A percentile compares a stretch with the other conserved stretches of the same genome.
Evolutionary conservation across 2,329 filamentous ascomycete genomes (phyloP).

Genomic region (Alternaria sp.): DNA sequence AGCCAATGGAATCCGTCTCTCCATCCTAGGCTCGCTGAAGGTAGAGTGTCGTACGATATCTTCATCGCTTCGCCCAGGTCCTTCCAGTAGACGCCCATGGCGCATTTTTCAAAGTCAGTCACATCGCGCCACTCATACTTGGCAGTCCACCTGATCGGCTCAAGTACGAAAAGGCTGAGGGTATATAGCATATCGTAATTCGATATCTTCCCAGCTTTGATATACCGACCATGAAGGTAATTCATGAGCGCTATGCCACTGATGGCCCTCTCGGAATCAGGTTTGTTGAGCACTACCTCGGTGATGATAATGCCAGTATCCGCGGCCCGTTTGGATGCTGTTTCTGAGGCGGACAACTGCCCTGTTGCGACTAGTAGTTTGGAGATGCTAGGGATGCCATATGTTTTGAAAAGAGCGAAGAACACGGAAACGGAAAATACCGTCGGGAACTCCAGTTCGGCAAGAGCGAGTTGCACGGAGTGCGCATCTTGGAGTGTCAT

Average conservation of each 20-base stretch:
- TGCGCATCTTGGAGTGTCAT: conserved; percentile 4
- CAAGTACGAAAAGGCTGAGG: conserved; percentile 69
- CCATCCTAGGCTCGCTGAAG: conserved; percentile 52
- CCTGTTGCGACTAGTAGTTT: conserved; percentile 47
- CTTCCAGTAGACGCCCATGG: conserved; percentile 69
- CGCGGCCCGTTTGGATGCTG: conserved; percentile 41
- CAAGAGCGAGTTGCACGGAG: not conserved
- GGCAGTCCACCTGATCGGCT: conserved; percentile 70
- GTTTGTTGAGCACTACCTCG: conserved; percentile 42
- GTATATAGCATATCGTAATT: conserved; percentile 73
- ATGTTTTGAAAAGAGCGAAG: conserved; percentile 37
- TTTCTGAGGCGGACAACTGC: conserved; percentile 37
- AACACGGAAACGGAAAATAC: not conserved
- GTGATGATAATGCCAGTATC: conserved; percentile 47
- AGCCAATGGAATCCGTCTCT: conserved; percentile 63
- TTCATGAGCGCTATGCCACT: conserved; percentile 69
- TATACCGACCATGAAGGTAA: conserved; percentile 67
- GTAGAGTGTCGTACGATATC: conserved; percentile 62
- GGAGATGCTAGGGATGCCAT: conserved; percentile 51
- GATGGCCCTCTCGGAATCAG: conserved; percentile 47
- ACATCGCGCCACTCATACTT: conserved; percentile 75
- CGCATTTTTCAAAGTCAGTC: conserved; percentile 72
- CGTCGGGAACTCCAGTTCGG: not conserved
- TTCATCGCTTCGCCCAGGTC: conserved; percentile 73
- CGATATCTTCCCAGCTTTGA: conserved; percentile 65